A percentile compares a stretch with the other conserved stretches of the same genome.
Evolutionary conservation across 116 monocot species (phyloP).

Genomic region (Dioscorea cayenensis): DNA sequence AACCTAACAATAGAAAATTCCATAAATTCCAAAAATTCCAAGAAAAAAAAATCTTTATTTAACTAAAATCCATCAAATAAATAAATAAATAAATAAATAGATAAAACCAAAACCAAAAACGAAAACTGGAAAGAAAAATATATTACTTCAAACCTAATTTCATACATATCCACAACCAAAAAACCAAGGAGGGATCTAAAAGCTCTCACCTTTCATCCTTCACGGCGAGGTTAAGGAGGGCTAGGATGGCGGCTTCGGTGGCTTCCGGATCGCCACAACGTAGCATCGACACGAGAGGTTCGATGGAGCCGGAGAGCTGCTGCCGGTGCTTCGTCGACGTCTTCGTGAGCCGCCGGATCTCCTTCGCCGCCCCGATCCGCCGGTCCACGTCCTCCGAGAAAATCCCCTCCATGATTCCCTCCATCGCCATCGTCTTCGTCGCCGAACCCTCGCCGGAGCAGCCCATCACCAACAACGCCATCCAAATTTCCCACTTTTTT

Average conservation of each 20-base stretch:
- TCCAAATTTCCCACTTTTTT: background rate
- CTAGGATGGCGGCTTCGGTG: constrained; percentile 60
- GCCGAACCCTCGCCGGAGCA: background rate
- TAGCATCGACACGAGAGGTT: constrained; percentile 74
- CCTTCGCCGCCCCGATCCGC: constrained; percentile 54
- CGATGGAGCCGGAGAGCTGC: constrained; percentile 52
- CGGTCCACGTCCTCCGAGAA: constrained; percentile 24
- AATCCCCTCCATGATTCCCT: constrained; percentile 38
- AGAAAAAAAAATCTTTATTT: background rate
- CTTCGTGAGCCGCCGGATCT: constrained; percentile 80
- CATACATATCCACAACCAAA: too few species aligned
- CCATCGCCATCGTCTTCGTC: constrained; percentile 3
- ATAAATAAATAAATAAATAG: too few species aligned
- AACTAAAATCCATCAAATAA: background rate
- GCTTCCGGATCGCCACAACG: constrained; percentile 16
- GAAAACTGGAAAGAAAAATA: too few species aligned
- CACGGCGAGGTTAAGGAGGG: constrained; percentile 88
- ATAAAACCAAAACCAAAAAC: too few species aligned
- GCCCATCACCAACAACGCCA: constrained; percentile 10
- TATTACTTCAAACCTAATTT: too few species aligned
- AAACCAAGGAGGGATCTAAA: background rate
- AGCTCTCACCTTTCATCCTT: constrained; percentile 70
- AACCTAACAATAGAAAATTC: background rate
- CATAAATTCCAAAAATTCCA: background rate
- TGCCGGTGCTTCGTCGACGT: constrained; percentile 67